These are phyloP conservation scores for Lagenidium sp. DNA, from an alignment of 352 stramenopile species.

Conservation along the genomic window DNA sequence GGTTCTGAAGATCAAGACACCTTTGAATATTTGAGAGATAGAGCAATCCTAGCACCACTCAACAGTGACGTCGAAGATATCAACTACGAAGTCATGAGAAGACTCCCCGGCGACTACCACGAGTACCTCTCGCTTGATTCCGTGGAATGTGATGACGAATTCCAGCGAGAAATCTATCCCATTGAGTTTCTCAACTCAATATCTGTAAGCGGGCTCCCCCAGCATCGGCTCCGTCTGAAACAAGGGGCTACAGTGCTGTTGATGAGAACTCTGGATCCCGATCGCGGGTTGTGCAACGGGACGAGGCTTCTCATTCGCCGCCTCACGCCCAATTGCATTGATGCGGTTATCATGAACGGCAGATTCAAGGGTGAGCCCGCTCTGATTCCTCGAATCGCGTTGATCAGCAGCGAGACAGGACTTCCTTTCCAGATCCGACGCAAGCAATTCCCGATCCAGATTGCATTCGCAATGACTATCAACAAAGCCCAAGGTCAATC, in stretches of 20 bases:
- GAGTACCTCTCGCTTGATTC: constrained; percentile 1
- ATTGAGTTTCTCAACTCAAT: constrained; percentile 5
- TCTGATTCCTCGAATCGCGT: constrained; percentile 11
- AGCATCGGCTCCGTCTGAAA: constrained; percentile 14
- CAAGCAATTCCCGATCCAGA: constrained; percentile 7
- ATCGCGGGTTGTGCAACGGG: constrained; percentile 17
- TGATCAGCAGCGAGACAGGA: not conserved
- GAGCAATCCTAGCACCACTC: not conserved
- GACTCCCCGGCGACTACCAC: not conserved
- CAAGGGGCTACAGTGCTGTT: constrained; percentile 15
- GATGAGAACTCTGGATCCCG: constrained; percentile 17
- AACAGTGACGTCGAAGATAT: constrained; percentile 1
- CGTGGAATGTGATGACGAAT: not conserved
- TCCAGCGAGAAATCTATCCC: not conserved
- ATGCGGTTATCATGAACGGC: constrained; percentile 15
- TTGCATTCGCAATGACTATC: constrained; percentile 13
- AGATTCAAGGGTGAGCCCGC: constrained; percentile 1
- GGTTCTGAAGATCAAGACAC: not conserved
- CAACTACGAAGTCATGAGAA: not conserved
- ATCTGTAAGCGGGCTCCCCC: constrained; percentile 12
- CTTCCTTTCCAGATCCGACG: constrained; percentile 5
- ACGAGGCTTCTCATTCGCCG: constrained; percentile 12
- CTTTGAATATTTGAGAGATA: not conserved
- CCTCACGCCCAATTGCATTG: constrained; percentile 12
- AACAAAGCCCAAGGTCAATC: constrained; percentile 16